A percentile compares a stretch with the other conserved stretches of the same genome.
phyloP scores from a whole-genome alignment of 2,329 filamentous ascomycete genomes.

The Calonectria hongkongensis region DNA sequence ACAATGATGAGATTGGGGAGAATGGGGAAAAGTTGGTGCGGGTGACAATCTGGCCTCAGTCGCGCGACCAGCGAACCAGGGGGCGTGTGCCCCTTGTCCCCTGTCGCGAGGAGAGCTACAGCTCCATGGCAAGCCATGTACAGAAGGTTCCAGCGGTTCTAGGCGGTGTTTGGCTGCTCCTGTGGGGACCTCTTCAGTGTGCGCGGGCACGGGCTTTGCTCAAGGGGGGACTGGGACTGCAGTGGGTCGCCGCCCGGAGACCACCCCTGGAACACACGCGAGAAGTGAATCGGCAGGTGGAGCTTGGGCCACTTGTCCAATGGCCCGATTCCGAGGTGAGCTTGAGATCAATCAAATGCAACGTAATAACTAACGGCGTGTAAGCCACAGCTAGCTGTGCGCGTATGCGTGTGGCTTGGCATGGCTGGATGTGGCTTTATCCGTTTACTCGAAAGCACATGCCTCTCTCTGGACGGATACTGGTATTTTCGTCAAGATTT shows the following conservation, averaged over 20 bases:
- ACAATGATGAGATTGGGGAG: slow-evolving; percentile 43
- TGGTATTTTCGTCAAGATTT: too few relatives aligned
- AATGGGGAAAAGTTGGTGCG: slow-evolving; percentile 46
- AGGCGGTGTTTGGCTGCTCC: slow-evolving; percentile 15
- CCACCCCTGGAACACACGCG: slow-evolving; percentile 26
- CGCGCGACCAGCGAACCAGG: slow-evolving; percentile 45
- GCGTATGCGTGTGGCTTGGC: background rate
- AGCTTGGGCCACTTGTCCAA: slow-evolving; percentile 42
- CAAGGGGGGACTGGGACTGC: slow-evolving; percentile 23
- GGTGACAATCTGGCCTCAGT: slow-evolving; percentile 57
- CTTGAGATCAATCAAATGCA: background rate
- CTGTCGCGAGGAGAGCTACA: slow-evolving; percentile 6
- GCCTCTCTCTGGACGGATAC: too few relatives aligned
- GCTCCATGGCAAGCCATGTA: background rate
- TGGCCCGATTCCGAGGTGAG: slow-evolving; percentile 34
- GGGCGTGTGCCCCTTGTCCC: slow-evolving; percentile 35
- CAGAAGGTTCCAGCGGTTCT: slow-evolving; percentile 38
- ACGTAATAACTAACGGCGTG: too few relatives aligned
- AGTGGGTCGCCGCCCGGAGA: slow-evolving; percentile 31
- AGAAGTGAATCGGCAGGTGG: slow-evolving; percentile 32
- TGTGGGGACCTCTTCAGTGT: slow-evolving; percentile 27
- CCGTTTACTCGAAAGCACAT: too few relatives aligned
- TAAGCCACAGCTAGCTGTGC: background rate
- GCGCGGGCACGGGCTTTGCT: slow-evolving; percentile 10
- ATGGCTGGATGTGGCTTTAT: background rate